These are phyloP conservation scores for Beta vulgaris DNA, from an alignment of 148 eudicot genomes.

Conservation along the genomic window DNA sequence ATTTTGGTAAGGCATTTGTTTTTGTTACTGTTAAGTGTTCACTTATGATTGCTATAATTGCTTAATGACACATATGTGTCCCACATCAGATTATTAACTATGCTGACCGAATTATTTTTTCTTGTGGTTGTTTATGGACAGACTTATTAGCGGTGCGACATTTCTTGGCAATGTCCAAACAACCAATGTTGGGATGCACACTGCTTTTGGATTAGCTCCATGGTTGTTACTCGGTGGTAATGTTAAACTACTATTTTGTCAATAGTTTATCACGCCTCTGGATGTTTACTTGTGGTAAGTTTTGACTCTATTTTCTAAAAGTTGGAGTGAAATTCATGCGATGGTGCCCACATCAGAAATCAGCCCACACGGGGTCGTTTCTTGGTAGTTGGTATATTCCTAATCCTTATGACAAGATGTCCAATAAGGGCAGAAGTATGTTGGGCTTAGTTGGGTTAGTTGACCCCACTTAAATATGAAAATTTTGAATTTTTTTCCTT, in stretches of 20 bases:
- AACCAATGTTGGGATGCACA: background rate
- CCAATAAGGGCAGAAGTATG: no score
- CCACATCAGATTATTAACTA: slow-evolving; percentile 4
- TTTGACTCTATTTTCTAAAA: no score
- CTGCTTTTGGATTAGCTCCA: background rate
- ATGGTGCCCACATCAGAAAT: background rate
- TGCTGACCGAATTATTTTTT: background rate
- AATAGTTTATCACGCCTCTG: background rate
- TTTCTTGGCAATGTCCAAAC: background rate
- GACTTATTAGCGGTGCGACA: slow-evolving; percentile 7
- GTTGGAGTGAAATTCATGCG: slow-evolving; percentile 7
- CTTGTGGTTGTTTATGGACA: slow-evolving; percentile 17
- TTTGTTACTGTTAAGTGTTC: background rate
- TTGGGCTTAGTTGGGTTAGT: no score
- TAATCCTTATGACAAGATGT: no score
- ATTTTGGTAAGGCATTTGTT: slow-evolving; percentile 18
- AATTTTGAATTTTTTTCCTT: no score
- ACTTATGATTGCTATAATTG: background rate
- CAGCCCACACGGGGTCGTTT: no score
- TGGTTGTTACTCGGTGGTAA: background rate
- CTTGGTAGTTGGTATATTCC: no score
- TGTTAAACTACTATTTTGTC: slow-evolving; percentile 5
- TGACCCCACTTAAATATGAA: no score
- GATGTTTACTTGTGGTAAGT: slow-evolving; percentile 4
- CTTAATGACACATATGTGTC: slow-evolving; percentile 8